These are phyloP conservation scores for Aspergillus fischeri DNA, from an alignment of 2,329 filamentous ascomycete species.

Conservation along the genomic window DNA sequence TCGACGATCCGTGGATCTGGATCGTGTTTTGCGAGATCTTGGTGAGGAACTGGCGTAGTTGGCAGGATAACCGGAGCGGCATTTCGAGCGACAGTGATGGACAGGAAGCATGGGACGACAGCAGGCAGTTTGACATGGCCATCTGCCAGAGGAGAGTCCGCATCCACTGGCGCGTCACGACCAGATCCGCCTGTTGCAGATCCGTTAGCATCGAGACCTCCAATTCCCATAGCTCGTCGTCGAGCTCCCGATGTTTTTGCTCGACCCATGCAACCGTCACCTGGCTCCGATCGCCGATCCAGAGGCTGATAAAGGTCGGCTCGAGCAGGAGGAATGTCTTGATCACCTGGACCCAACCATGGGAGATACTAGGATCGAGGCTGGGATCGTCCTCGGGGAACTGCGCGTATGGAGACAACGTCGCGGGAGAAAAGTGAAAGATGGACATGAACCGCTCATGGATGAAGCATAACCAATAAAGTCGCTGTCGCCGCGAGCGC, in stretches of 20 bases:
- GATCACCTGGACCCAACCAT: constrained; percentile 44
- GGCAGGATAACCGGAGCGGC: constrained; percentile 42
- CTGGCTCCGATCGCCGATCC: constrained; percentile 37
- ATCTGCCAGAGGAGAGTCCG: constrained; percentile 48
- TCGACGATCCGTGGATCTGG: constrained; percentile 53
- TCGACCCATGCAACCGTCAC: constrained; percentile 45
- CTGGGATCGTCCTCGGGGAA: constrained; percentile 40
- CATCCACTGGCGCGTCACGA: constrained; percentile 49
- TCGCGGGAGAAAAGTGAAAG: constrained; percentile 45
- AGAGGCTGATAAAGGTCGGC: constrained; percentile 42
- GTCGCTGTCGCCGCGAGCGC: constrained; percentile 43
- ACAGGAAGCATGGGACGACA: constrained; percentile 32
- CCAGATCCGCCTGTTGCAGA: constrained; percentile 48
- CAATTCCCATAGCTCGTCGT: constrained; percentile 34
- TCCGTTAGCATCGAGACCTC: constrained; percentile 38
- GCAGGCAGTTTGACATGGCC: constrained; percentile 46
- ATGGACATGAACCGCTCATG: constrained; percentile 56
- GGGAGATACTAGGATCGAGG: constrained; percentile 37
- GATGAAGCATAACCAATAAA: constrained; percentile 56
- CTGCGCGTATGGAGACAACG: constrained; percentile 36
- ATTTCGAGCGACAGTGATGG: constrained; percentile 40
- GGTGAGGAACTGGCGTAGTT: constrained; percentile 41
- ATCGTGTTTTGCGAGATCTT: constrained; percentile 45
- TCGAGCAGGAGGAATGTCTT: constrained; percentile 45
- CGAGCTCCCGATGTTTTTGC: constrained; percentile 42